Conservation (phyloP, 2,329 filamentous ascomycete genomes). For the Albifimbria verrucaria region DNA sequence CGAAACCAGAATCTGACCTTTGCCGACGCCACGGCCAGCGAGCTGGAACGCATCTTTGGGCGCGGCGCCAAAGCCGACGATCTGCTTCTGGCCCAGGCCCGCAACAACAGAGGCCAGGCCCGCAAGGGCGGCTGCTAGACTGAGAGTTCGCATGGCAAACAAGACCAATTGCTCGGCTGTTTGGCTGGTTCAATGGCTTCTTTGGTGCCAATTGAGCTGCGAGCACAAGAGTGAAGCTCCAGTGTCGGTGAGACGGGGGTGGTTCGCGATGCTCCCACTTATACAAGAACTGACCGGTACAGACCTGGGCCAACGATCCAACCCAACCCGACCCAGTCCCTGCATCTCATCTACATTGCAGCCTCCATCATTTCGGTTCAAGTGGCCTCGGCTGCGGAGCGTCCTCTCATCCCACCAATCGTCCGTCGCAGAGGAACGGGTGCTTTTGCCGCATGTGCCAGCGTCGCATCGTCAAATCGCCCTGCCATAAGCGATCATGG, state of each 20-base stretch:
- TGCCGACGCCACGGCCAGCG: neutral
- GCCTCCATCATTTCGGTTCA: too few species aligned
- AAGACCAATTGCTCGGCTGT: too few species aligned
- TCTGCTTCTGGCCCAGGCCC: neutral
- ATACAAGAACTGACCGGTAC: neutral
- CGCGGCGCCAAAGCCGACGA: slow-evolving; percentile 1
- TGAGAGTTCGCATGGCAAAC: neutral
- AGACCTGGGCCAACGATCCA: too few species aligned
- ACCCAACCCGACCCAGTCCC: neutral
- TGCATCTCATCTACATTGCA: neutral
- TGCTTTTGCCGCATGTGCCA: neutral
- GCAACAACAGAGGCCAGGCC: neutral
- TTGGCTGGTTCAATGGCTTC: too few species aligned
- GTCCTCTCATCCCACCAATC: neutral
- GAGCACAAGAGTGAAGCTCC: neutral
- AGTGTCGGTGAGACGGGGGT: neutral
- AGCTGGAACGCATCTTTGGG: neutral
- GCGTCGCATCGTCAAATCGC: neutral
- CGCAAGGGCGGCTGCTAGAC: neutral
- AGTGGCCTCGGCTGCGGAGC: too few species aligned
- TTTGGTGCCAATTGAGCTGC: neutral
- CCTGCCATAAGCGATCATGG: neutral
- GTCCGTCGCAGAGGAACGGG: neutral
- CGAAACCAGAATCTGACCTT: slow-evolving; percentile 52
- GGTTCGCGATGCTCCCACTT: neutral